These are phyloP conservation scores for Phytopythium vexans DNA, from an alignment of 352 stramenopile species.

Conservation along the genomic window DNA sequence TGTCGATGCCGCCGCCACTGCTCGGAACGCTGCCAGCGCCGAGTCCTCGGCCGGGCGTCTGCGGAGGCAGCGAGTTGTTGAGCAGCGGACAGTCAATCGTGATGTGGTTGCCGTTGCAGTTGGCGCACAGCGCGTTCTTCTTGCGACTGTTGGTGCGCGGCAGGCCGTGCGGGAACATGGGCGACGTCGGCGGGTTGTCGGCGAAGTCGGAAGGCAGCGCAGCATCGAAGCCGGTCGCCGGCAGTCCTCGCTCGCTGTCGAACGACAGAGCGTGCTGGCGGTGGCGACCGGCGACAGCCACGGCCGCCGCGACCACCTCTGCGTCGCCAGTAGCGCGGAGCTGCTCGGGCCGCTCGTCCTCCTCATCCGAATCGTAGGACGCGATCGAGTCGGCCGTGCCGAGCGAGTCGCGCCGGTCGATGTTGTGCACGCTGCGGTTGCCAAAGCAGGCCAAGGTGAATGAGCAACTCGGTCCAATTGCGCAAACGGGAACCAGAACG, in stretches of 20 bases:
- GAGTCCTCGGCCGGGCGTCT: conserved; percentile 1
- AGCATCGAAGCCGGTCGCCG: conserved; percentile 14
- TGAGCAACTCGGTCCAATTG: conserved; percentile 4
- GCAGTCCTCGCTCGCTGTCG: conserved; percentile 20
- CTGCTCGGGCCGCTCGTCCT: conserved; percentile 7
- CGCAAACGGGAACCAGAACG: conserved; percentile 6
- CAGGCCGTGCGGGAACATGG: conserved; percentile 34
- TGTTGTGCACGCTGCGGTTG: conserved; percentile 57
- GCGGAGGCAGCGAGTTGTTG: conserved; percentile 40
- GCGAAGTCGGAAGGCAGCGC: conserved; percentile 8
- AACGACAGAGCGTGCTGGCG: conserved; percentile 41
- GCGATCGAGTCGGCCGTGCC: conserved; percentile 25
- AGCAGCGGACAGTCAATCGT: conserved; percentile 74
- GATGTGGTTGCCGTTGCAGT: conserved; percentile 82
- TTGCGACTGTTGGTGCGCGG: conserved; percentile 56
- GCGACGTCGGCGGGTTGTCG: conserved; percentile 11
- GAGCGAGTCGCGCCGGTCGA: conserved; percentile 58
- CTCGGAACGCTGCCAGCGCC: conserved; percentile 1
- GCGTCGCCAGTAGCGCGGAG: conserved; percentile 17
- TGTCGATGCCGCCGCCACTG: conserved; percentile 42
- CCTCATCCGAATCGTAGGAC: conserved; percentile 38
- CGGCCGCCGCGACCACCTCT: conserved; percentile 38
- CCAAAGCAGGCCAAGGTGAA: conserved; percentile 6
- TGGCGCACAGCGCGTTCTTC: conserved; percentile 65
- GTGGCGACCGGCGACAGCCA: conserved; percentile 34